phyloP scores from a whole-genome alignment of 2,329 filamentous ascomycete genomes.

The Alternaria alternata region DNA sequence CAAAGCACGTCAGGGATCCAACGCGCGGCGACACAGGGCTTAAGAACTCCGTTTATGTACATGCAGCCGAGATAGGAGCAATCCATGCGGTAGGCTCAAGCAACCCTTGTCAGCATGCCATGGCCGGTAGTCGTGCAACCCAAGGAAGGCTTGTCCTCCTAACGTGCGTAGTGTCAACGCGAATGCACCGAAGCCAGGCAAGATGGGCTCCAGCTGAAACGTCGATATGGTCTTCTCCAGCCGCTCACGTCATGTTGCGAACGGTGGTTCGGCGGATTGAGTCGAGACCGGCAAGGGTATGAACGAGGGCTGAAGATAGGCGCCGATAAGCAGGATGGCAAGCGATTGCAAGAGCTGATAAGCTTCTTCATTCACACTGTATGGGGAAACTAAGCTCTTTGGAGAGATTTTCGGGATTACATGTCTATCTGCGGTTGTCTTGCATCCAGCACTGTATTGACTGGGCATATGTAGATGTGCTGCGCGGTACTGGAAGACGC shows the following conservation, averaged over 20 bases:
- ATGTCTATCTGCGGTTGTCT: neutral
- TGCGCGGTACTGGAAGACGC: neutral
- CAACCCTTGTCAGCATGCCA: slow-evolving; percentile 10
- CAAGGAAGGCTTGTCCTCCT: slow-evolving; percentile 17
- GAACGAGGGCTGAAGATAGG: slow-evolving; percentile 10
- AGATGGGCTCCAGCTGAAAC: neutral
- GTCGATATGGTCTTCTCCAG: neutral
- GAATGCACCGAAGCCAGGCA: slow-evolving; percentile 7
- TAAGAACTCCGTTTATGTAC: slow-evolving; percentile 5
- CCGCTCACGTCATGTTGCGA: slow-evolving; percentile 3
- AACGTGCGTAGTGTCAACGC: neutral
- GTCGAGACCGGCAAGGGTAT: slow-evolving; percentile 5
- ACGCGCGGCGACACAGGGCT: neutral
- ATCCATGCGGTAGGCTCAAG: slow-evolving; percentile 12
- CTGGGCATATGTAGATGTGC: no score
- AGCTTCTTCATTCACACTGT: slow-evolving; percentile 1
- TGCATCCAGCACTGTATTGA: neutral
- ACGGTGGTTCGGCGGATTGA: slow-evolving; percentile 1
- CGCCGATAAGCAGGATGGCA: slow-evolving; percentile 14
- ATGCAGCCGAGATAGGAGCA: slow-evolving; percentile 10
- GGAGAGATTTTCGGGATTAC: slow-evolving; percentile 3
- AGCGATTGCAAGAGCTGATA: slow-evolving; percentile 11
- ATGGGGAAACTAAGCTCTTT: neutral
- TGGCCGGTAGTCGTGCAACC: slow-evolving; percentile 1
- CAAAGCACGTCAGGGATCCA: neutral